These are phyloP conservation scores for Persicaria maculosa DNA, from an alignment of 148 eudicot genomes.

Conservation along the genomic window DNA sequence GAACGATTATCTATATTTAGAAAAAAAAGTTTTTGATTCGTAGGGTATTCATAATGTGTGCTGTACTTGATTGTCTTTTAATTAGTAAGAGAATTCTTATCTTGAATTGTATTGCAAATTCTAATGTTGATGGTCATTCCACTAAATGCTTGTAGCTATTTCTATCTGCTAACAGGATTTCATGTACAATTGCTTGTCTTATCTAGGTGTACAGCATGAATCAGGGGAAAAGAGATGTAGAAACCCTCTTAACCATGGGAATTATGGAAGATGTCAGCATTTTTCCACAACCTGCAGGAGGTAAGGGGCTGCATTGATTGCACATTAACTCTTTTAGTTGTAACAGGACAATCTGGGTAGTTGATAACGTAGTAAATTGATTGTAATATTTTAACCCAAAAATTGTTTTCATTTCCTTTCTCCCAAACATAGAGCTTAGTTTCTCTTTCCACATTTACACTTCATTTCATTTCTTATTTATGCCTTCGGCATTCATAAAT, in stretches of 20 bases:
- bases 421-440: neutral
- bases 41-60: neutral
- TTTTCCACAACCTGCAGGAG: constrained; percentile 99
- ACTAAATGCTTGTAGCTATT: neutral
- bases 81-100: neutral
- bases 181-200: neutral
- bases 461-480: neutral
- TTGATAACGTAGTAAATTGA: neutral
- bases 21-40: neutral
- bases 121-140: neutral
- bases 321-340: neutral
- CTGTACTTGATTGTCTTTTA: neutral
- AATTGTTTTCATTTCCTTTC: neutral
- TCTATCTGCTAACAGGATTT: neutral
- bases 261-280: constrained; percentile 97
- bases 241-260: constrained; percentile 91
- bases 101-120: neutral
- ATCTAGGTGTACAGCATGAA: constrained; percentile 90
- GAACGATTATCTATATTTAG: neutral
- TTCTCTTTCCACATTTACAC: neutral
- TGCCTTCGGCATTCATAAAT: neutral
- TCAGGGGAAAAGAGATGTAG: constrained; percentile 98
- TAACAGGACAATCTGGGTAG: neutral
- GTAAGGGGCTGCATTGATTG: constrained; percentile 26
- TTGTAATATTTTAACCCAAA: neutral